Evolutionary conservation across 2,329 filamentous ascomycete species (phyloP).

Genomic region (Tolypocladium capitatum): DNA sequence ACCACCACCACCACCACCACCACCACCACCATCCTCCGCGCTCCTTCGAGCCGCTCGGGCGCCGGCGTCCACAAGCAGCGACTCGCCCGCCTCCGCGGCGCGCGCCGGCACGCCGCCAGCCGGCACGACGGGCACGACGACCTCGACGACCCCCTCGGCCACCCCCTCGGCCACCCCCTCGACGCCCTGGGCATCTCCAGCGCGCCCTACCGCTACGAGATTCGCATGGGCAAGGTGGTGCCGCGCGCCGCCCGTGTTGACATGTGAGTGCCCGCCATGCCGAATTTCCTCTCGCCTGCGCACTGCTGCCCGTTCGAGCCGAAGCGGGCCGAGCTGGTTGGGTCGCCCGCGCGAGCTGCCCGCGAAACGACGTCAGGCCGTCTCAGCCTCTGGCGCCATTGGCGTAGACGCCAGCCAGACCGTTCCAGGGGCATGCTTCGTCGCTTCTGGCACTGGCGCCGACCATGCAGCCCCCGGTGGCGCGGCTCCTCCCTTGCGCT

Average conservation of each 20-base stretch:
- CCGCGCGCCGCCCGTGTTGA: constrained; percentile 11
- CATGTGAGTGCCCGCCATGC: constrained; percentile 13
- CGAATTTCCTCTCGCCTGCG: neutral
- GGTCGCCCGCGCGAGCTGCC: no score
- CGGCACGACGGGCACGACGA: constrained; percentile 3
- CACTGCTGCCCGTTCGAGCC: neutral
- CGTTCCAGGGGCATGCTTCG: neutral
- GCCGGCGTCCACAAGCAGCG: neutral
- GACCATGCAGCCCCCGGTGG: neutral
- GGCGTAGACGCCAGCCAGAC: neutral
- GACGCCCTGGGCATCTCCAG: constrained; percentile 13
- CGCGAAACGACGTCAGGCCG: neutral
- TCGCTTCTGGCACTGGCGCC: neutral
- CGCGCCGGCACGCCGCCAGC: neutral
- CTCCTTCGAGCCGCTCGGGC: neutral
- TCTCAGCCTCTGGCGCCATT: neutral
- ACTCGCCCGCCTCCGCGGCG: neutral
- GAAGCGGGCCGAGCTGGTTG: no score
- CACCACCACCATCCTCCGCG: neutral
- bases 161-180: constrained; percentile 14
- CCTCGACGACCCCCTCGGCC: constrained; percentile 13
- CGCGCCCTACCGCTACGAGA: constrained; percentile 16
- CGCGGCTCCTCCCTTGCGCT: neutral
- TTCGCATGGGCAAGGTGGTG: constrained; percentile 19
- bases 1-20: neutral